A percentile compares a stretch with the other conserved stretches of the same genome.
Conservation (phyloP, 257 asterid species). For the Nicotiana tabacum region DNA sequence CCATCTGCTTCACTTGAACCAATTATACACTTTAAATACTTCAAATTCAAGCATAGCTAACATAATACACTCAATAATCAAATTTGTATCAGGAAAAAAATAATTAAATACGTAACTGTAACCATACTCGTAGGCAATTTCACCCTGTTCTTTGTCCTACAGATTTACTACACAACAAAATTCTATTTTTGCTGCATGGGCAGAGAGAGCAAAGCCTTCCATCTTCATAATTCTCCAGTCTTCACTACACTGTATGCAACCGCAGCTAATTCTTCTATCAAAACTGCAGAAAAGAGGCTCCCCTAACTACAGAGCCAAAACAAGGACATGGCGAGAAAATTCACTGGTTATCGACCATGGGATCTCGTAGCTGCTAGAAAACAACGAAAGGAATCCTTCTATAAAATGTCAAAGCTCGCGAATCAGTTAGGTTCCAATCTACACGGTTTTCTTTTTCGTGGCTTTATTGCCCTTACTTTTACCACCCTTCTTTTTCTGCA, state of each 20-base stretch:
- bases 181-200: not conserved
- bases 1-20: constrained; percentile 3
- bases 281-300: not conserved
- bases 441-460: not conserved
- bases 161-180: not conserved
- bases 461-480: constrained; percentile 16
- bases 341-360: not conserved
- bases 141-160: not conserved
- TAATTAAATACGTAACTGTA: too few relatives aligned
- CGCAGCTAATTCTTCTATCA: not conserved
- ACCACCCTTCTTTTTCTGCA: constrained; percentile 37
- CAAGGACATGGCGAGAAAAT: not conserved
- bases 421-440: not conserved
- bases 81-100: not conserved
- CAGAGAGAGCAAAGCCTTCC: not conserved
- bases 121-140: too few relatives aligned
- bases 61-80: not conserved
- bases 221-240: not conserved
- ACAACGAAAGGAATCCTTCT: not conserved
- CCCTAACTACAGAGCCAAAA: not conserved
- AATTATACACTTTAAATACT: not conserved
- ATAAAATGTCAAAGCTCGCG: not conserved
- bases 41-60: not conserved
- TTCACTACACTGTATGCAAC: not conserved
- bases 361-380: not conserved